Conservation (phyloP, 208 protist genomes). For the Crithidia expoeki region DNA sequence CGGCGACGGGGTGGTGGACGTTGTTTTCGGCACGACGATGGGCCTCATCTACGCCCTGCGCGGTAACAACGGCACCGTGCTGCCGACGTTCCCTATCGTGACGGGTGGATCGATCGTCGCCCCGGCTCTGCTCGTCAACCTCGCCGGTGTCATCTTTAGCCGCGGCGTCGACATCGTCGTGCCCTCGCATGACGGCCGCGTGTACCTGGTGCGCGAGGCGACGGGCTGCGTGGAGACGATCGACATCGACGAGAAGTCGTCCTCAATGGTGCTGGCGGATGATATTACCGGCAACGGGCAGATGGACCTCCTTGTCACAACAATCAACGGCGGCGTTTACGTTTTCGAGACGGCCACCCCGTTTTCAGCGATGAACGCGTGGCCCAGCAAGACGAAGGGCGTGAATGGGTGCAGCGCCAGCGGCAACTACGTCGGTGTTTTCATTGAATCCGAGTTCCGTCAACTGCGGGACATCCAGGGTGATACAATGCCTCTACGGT, state of each 20-base stretch:
- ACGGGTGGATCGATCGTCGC: conserved; percentile 80
- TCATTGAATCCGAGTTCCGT: conserved; percentile 63
- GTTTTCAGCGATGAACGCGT: conserved; percentile 82
- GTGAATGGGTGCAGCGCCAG: conserved; percentile 81
- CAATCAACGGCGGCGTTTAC: conserved; percentile 87
- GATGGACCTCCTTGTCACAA: conserved; percentile 90
- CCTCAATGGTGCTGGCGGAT: conserved; percentile 88
- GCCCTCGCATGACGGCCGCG: conserved; percentile 84
- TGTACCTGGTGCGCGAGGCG: conserved; percentile 86
- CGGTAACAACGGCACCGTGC: conserved; percentile 53
- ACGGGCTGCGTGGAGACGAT: conserved; percentile 85
- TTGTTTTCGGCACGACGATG: conserved; percentile 81
- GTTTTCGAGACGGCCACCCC: conserved; percentile 72
- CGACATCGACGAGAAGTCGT: conserved; percentile 92
- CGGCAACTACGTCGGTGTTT: conserved; percentile 77
- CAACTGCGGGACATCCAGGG: conserved; percentile 66
- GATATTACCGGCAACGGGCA: conserved; percentile 92
- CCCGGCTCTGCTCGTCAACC: conserved; percentile 68
- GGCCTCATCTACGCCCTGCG: conserved; percentile 87
- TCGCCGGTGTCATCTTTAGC: conserved; percentile 37
- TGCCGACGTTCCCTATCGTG: conserved; percentile 77
- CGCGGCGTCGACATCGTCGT: conserved; percentile 78
- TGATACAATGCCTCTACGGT: conserved; percentile 64
- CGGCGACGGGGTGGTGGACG: conserved; percentile 85
- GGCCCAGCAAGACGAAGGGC: conserved; percentile 72